Evolutionary conservation across 768 basidiomycete genomes (phyloP).

Genomic region (Boletus rex-veris): DNA sequence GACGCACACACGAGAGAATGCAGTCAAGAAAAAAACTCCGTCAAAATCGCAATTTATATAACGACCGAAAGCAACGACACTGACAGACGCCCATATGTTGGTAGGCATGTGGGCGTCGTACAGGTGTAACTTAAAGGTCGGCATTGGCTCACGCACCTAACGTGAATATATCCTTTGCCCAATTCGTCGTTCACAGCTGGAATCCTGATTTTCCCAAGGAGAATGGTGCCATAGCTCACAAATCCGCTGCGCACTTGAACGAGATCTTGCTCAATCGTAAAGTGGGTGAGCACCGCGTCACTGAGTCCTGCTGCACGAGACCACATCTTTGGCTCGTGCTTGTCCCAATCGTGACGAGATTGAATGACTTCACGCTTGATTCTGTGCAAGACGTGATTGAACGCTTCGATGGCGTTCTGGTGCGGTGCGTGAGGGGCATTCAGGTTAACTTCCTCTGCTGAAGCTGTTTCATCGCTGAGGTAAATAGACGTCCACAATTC

Average conservation of each 20-base stretch:
- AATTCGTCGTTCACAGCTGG: slow-evolving; percentile 59
- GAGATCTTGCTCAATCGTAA: slow-evolving; percentile 45
- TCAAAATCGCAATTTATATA: slow-evolving; percentile 10
- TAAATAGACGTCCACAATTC: slow-evolving; percentile 5
- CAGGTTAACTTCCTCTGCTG: slow-evolving; percentile 52
- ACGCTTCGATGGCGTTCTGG: slow-evolving; percentile 61
- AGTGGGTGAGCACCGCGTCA: slow-evolving; percentile 50
- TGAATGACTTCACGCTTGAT: slow-evolving; percentile 67
- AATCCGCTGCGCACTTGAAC: slow-evolving; percentile 48
- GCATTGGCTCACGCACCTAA: slow-evolving; percentile 47
- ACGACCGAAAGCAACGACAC: slow-evolving; percentile 4
- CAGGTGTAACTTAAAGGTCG: neutral
- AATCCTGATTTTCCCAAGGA: slow-evolving; percentile 73
- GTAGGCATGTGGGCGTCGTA: slow-evolving; percentile 1
- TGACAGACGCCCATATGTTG: slow-evolving; percentile 7
- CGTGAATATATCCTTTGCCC: slow-evolving; percentile 66
- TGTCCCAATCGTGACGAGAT: slow-evolving; percentile 68
- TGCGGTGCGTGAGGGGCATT: slow-evolving; percentile 60
- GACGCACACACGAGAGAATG: neutral
- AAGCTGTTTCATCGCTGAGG: slow-evolving; percentile 40
- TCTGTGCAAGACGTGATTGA: slow-evolving; percentile 46
- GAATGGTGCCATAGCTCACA: slow-evolving; percentile 66
- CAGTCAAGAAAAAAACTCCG: slow-evolving; percentile 5
- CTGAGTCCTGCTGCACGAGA: slow-evolving; percentile 49
- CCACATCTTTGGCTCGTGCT: slow-evolving; percentile 63